A percentile compares a stretch with the other conserved stretches of the same genome.
Evolutionary conservation across 192 early-diverging fungal species (phyloP).

Genomic region (Backusella morwellensis): DNA sequence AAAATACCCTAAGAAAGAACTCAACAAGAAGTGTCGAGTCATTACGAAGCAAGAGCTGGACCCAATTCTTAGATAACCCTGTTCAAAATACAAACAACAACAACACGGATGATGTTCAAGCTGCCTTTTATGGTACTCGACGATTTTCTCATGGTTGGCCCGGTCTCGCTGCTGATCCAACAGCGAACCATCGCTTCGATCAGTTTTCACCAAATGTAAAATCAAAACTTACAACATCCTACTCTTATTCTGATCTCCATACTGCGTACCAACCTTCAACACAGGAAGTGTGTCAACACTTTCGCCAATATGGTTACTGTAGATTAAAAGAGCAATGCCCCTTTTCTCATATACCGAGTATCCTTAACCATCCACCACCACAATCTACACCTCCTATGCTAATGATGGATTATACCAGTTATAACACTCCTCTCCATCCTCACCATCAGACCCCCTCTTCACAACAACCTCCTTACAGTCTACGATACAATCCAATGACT

Average conservation of each 20-base stretch:
- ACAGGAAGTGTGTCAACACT: slow-evolving; percentile 38
- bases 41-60: slow-evolving; percentile 41
- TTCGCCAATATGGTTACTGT: slow-evolving; percentile 43
- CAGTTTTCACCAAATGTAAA: neutral
- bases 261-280: slow-evolving; percentile 19
- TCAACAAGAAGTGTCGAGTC: slow-evolving; percentile 47
- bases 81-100: slow-evolving; percentile 2
- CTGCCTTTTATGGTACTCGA: slow-evolving; percentile 26
- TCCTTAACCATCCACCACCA: slow-evolving; percentile 15
- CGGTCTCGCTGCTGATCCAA: neutral
- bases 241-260: slow-evolving; percentile 45
- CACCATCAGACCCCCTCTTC: neutral
- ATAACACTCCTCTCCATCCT: neutral
- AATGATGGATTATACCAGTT: slow-evolving; percentile 11
- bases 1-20: slow-evolving; percentile 38
- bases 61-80: slow-evolving; percentile 32
- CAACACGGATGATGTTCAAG: slow-evolving; percentile 15
- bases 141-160: slow-evolving; percentile 14
- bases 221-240: slow-evolving; percentile 40
- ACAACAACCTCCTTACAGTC: slow-evolving; percentile 12
- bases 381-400: neutral
- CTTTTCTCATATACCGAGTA: slow-evolving; percentile 40
- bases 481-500: slow-evolving; percentile 19
- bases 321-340: slow-evolving; percentile 53
- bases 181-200: neutral